Base-by-base conservation (phyloP, 2,329 filamentous ascomycete species). In the Cladophialophora exuberans region DNA sequence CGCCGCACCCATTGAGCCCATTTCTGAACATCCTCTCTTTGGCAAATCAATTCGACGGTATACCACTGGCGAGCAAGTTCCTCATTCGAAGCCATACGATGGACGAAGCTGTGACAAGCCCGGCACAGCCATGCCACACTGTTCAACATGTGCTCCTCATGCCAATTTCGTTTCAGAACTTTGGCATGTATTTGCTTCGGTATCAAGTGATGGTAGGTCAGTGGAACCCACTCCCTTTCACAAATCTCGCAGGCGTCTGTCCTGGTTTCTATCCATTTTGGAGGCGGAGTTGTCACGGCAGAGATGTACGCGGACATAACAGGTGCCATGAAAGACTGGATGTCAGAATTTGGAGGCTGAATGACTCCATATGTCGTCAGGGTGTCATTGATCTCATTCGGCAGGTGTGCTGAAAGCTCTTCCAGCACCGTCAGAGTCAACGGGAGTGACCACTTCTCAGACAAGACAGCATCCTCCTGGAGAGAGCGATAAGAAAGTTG, bases 51-150 rank as follows among this genome's bases (percentile, higher is more conserved):
- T 51, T 93, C 89, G 5, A 94, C 83, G 0, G 84, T 92, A 72
- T 84, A 90, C 68, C 80, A 90, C 50, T 85, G 74, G 63, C 81
- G 78, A 11, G 90, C 90, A 62, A 96, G 73, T 64, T 88, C 88
- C 77, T 95, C 90, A 67, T 94, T 90, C 3, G 74, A 78, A 28
- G 83, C 86, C 66, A 91, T 82, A 33, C 83, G 76, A 75, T 95
- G 90, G 68, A 95, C 89, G 68, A 90, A 91, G 36, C 81, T 83
- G 75, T 96, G 90, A 66, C 90, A 96, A 2, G 89, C 87, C 45
- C 89, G 79, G 71, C 90, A 95, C 62, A 96, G 72, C 90, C 90
- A 95, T 10, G 90, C 90, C 17, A 94, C 90, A 67, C 85, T 90
- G 65, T 89, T 84, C 70, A 95, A 69, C 72, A 85, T 82, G 69